Base-by-base conservation (phyloP, 805 yeast genomes). In the Myxozyma kluyveri region DNA sequence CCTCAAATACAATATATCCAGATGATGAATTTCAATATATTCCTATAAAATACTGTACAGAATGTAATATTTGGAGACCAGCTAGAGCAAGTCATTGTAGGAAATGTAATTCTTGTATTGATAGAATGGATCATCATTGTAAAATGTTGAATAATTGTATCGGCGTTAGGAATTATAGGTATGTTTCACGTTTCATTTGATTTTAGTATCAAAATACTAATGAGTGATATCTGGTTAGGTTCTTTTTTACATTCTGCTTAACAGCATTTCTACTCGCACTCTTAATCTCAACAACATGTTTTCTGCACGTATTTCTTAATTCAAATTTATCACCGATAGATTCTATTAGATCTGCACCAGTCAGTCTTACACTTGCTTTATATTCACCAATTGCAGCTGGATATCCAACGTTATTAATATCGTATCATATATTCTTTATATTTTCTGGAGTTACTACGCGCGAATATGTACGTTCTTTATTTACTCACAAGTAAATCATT, bases 81-180 rank as follows among this genome's bases (percentile, higher is more conserved):
- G 50, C 51, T 6, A 24, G 53, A 27, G 50, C 53, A 14, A 44
- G 43, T 37, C 52, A 49, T 17, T 49, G 53, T 21, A 19, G 40
- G 14, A 26, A 18, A 6, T 46, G 53, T 22, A 37, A 46, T 21
- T 24, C 41, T 27, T 46, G 53, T 29, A 45, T 49, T 24, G 53
- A 49, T 45, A 22, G 29, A 29, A 19, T 46, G 36, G 53, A 49
- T 24, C 53, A 49, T 17, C 52, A 49, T 21, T 46, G 53, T 44
- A 39, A 19, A n/a, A 45, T 49, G 52, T 23, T 49, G 22, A 49
- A 49, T 23, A 37, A 18, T 44, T 49, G 52, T 21, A 22, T 49
- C 18, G 53, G 53, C 10, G 32, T 31, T 10, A 38, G 53, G 14
- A 49, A 49, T 21, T 49, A 38, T 27, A 36, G 51, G 44, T 47